Conservation (phyloP, 306 rosid species). For the Luffa aegyptiaca region DNA sequence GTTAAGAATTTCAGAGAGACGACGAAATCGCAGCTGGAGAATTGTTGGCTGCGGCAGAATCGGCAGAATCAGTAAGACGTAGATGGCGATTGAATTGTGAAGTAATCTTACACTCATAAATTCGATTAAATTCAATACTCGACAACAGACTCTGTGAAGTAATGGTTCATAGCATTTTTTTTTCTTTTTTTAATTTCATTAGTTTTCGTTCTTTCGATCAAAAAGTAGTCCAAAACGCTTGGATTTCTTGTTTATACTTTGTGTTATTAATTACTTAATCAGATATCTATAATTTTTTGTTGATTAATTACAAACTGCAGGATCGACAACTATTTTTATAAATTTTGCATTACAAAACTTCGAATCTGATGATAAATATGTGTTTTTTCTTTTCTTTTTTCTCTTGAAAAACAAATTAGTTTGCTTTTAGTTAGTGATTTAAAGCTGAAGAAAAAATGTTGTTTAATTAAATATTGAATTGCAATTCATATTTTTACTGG, state of each 20-base stretch:
- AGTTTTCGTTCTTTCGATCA: background rate
- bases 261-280: no score
- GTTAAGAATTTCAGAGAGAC: slow-evolving; percentile 15
- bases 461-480: no score
- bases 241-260: background rate
- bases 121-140: background rate
- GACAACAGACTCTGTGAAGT: background rate
- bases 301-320: no score
- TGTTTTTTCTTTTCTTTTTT: no score
- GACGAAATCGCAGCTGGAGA: slow-evolving; percentile 10
- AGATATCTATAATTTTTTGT: no score
- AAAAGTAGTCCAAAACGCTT: background rate
- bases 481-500: no score
- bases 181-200: background rate
- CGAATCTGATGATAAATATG: no score
- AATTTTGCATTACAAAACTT: no score
- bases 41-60: slow-evolving; percentile 14
- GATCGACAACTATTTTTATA: no score
- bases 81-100: background rate
- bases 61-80: background rate
- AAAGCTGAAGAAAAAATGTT: no score
- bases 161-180: background rate
- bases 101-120: background rate
- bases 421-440: no score
- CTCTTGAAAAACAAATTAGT: no score